Conservation (phyloP, 1,139 yeast species). For the Spencermartinsiella ligniputridi region DNA sequence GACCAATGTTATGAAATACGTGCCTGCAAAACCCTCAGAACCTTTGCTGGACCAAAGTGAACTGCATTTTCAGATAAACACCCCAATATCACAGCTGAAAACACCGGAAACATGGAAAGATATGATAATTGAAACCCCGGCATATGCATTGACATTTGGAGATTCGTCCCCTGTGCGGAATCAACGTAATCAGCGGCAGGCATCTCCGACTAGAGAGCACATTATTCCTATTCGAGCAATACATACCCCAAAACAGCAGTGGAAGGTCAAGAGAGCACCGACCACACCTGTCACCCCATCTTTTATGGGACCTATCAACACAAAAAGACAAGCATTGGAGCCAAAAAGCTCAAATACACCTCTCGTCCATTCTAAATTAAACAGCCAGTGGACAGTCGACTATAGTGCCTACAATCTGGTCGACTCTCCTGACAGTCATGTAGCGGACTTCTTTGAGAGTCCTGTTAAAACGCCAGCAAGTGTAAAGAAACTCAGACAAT, state of each 20-base stretch:
- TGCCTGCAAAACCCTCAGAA: background rate
- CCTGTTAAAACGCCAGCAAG: conserved; percentile 4
- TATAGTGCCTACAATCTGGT: background rate
- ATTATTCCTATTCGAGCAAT: background rate
- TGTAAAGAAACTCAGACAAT: conserved; percentile 4
- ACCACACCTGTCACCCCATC: conserved; percentile 22
- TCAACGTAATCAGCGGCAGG: background rate
- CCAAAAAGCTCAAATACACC: conserved; percentile 5
- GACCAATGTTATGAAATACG: background rate
- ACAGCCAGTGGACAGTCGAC: conserved; percentile 1
- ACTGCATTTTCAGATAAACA: background rate
- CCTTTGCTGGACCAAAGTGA: background rate
- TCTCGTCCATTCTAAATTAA: background rate
- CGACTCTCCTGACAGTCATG: background rate
- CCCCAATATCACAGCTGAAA: conserved; percentile 4
- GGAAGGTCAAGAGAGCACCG: conserved; percentile 14
- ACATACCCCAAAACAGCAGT: background rate
- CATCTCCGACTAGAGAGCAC: background rate
- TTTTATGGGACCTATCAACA: conserved; percentile 7
- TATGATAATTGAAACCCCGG: conserved; percentile 2
- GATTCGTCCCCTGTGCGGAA: background rate
- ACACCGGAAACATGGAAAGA: conserved; percentile 1
- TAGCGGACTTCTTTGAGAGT: background rate
- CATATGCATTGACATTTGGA: background rate
- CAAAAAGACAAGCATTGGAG: conserved; percentile 14